Conservation (phyloP, 2,329 filamentous ascomycete genomes). For the Colletotrichum kahawae region DNA sequence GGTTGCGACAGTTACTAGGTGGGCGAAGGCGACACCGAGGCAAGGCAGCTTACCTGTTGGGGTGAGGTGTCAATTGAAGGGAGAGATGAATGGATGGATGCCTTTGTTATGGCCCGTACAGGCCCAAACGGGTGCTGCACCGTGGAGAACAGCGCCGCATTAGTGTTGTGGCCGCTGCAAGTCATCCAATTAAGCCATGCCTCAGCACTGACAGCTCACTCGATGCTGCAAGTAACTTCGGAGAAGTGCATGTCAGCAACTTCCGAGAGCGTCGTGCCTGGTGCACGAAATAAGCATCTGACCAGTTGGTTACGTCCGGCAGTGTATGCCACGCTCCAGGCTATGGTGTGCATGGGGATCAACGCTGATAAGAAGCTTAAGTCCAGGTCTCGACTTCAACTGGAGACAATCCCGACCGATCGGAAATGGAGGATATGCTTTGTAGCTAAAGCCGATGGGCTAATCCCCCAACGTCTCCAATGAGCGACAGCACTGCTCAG, state of each 20-base stretch:
- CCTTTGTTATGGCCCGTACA: neutral
- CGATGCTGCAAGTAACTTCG: neutral
- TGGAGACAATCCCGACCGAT: neutral
- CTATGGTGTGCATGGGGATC: neutral
- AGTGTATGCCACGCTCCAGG: neutral
- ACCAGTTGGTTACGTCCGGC: neutral
- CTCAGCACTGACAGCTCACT: constrained; percentile 14
- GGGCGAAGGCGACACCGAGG: neutral
- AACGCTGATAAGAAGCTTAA: neutral
- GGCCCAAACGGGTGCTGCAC: neutral
- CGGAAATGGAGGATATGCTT: neutral
- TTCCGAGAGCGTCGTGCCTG: neutral
- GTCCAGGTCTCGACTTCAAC: neutral
- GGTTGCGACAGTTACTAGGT: neutral
- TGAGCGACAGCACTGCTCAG: neutral
- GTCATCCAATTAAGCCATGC: constrained; percentile 6
- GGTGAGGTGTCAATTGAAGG: constrained; percentile 3
- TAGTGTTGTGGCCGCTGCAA: constrained; percentile 13
- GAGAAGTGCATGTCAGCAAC: neutral
- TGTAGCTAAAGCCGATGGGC: constrained; percentile 7
- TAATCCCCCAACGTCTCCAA: neutral
- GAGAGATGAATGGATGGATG: neutral
- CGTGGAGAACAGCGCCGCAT: constrained; percentile 4
- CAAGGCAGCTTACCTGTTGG: neutral
- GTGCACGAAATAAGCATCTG: neutral